These are phyloP conservation scores for Neospermospora avenae DNA, from an alignment of 2,329 filamentous ascomycete genomes.

Conservation along the genomic window DNA sequence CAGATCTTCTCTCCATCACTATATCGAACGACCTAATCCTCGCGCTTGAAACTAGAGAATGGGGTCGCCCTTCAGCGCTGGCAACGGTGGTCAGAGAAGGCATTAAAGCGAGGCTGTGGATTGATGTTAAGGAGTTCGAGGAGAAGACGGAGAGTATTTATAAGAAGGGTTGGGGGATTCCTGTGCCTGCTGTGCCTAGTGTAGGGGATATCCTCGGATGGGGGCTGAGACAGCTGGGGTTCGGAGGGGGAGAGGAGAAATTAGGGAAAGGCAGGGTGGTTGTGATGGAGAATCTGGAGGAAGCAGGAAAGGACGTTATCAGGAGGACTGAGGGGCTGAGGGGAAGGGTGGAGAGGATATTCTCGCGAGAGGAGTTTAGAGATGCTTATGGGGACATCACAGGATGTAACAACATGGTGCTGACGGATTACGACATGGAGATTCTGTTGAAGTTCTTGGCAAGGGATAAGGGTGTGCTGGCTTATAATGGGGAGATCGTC, in stretches of 20 bases:
- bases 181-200: slow-evolving; percentile 59
- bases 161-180: slow-evolving; percentile 62
- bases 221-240: slow-evolving; percentile 68
- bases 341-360: slow-evolving; percentile 62
- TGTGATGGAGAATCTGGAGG: slow-evolving; percentile 59
- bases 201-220: slow-evolving; percentile 61
- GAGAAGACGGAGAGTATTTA: slow-evolving; percentile 67
- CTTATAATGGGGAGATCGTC: slow-evolving; percentile 65
- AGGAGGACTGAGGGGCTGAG: slow-evolving; percentile 40
- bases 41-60: slow-evolving; percentile 71
- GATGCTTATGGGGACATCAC: slow-evolving; percentile 54
- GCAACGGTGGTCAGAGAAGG: slow-evolving; percentile 76
- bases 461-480: slow-evolving; percentile 59
- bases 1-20: slow-evolving; percentile 50
- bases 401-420: slow-evolving; percentile 42
- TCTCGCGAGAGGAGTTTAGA: slow-evolving; percentile 62
- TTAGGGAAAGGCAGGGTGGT: slow-evolving; percentile 63
- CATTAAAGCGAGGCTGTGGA: slow-evolving; percentile 62
- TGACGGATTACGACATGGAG: slow-evolving; percentile 65
- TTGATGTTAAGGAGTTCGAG: slow-evolving; percentile 69
- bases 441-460: slow-evolving; percentile 68
- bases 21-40: slow-evolving; percentile 63
- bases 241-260: slow-evolving; percentile 53
- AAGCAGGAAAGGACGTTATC: slow-evolving; percentile 52
- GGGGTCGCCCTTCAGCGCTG: slow-evolving; percentile 76